Base-by-base conservation (phyloP, 176 grass and related monocot species). In the Musa schizocarpa region DNA sequence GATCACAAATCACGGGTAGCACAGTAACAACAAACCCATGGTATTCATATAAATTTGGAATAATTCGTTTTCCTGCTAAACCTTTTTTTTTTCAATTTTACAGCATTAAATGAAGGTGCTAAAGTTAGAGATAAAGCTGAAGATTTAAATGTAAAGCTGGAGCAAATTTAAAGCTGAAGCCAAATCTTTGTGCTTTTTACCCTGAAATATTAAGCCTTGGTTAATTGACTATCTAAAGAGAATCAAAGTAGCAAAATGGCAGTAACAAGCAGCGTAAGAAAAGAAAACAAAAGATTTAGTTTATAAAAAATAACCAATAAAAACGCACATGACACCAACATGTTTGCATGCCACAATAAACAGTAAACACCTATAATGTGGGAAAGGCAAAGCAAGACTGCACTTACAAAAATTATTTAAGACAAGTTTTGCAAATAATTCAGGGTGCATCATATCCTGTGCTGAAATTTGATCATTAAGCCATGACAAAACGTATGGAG, bases 401-500 rank as follows among this genome's bases (percentile, higher is more conserved):
- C 16, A 89, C 93, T 96, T 83, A 96, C 93, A 96, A 51, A 96
- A 96, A 78, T 83, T 96, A 83, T 87, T 97, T 16, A 90, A 83
- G 58, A 97, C 77, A 49, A 97, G 90, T 77, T 97, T 90, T 49
- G 93, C 90, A 79, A 93, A 92, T 22, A 88, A 79, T 62, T 97
- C 93, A 73, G 90, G 88, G 55, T 93, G 90, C 93, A 97, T 97
- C 93, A 97, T 97, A 69, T 93, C 86, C 76, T 97, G 85, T 59
- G 87, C 55, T 73, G 93, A 88, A 86, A 97, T 93, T 81, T 97
- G 93, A 78, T 86, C 81, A 17, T 87, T 89, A 57, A 97, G 80
- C 82, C 92, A 82, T 43, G 93, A 86, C 80, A 97, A 54, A 61
- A 92, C 74, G 65, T 93, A 93, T 1, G 90, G 87, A 49, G 87